phyloP scores from a whole-genome alignment of 371 early-diverging fungal species.

The Mortierella sp. region DNA sequence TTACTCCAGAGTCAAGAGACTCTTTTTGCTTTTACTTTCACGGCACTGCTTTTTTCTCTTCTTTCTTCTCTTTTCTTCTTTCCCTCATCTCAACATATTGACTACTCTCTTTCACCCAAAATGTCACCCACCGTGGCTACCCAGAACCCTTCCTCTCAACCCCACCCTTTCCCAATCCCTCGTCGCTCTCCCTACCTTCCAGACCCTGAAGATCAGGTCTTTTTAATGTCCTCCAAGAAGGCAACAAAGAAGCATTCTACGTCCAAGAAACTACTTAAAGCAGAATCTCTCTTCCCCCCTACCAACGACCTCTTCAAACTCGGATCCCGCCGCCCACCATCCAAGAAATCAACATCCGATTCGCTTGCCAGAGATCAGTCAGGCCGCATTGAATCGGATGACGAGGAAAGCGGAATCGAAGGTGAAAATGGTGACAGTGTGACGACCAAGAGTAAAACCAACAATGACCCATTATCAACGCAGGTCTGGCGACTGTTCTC shows the following conservation, averaged over 20 bases:
- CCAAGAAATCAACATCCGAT: no score
- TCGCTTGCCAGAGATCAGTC: background rate
- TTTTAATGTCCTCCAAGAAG: no score
- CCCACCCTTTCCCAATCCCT: background rate
- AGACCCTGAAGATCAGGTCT: no score
- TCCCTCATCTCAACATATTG: background rate
- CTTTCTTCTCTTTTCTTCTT: background rate
- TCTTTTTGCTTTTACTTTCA: background rate
- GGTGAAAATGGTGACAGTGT: background rate
- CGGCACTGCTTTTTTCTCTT: background rate
- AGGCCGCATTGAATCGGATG: background rate
- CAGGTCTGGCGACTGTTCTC: slow-evolving; percentile 76
- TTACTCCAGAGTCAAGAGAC: no score
- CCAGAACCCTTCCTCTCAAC: no score
- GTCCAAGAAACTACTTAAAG: background rate
- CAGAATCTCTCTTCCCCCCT: slow-evolving; percentile 29
- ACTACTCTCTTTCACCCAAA: background rate
- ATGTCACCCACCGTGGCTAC: no score
- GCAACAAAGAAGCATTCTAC: background rate
- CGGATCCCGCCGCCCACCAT: slow-evolving; percentile 3
- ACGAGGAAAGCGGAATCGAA: background rate
- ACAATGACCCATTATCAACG: slow-evolving; percentile 63
- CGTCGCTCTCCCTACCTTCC: no score
- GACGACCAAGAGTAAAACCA: slow-evolving; percentile 8
- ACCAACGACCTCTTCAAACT: slow-evolving; percentile 31